Base-by-base conservation (phyloP, 495 filamentous ascomycete genomes). In the Collariella sp. region DNA sequence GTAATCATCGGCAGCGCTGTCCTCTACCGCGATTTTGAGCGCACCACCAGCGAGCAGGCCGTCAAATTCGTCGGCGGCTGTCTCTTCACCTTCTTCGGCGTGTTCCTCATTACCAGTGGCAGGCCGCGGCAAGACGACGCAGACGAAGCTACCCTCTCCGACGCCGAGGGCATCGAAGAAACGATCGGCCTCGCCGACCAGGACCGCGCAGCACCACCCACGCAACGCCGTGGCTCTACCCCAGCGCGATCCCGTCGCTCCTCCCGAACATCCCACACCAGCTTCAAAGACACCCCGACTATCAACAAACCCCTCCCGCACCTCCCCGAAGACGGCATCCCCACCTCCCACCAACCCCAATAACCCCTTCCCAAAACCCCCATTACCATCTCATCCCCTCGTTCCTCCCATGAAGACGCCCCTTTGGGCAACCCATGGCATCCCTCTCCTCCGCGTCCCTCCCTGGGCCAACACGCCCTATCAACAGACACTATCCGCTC, bases 1-100 rank as follows among this genome's bases (percentile, higher is more conserved):
- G 93, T 98, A 48, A 97, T 98, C 62, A 79, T 95, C 47, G 93
- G 93, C 42, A 94, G 88, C 66, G 90, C 93, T 1, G 76, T 98
- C 23, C 70, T 98, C 11, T 98, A 96, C 64, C 82, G 89, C 6
- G 93, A 98, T 68, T 98, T 98, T 62, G 83, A 96, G 64, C 84
- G 84, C 4, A 85, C 88, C 7, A 81, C 81, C 0, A 64, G 73
- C 23, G 74, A 79, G 26, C 83, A 87, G 53, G 85, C 86, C 16
- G 67, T 71, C 16, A 95, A 95, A 62, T 98, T 98, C 59, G 72
- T 91, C 33, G 89, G 87, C 5, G 93, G 93, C 29, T 97, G 93
- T 67, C 71, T 83, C 0, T 71, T 97, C 55, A 98, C 93, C 2
- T 98, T 98, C 68, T 77, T 89, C 23, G 93, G 93, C 5, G 93